Evolutionary conservation across 2,329 filamentous ascomycete species (phyloP).

Genomic region (Stachybotrys chartarum): DNA sequence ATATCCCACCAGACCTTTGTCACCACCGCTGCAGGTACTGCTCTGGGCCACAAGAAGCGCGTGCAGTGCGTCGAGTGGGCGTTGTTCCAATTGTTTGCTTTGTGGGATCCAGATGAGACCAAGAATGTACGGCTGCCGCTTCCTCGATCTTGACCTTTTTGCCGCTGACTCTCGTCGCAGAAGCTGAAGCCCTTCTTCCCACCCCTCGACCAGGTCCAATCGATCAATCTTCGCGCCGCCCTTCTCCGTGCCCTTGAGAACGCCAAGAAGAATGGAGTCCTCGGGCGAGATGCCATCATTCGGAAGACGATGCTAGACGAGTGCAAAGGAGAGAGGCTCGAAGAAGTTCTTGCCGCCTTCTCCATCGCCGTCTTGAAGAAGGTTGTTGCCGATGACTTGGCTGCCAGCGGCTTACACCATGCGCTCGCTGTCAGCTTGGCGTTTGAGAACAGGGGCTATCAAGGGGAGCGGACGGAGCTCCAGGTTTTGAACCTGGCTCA

Average conservation of each 20-base stretch:
- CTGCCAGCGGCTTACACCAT: conserved; percentile 29
- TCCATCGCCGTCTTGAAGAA: conserved; percentile 78
- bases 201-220: conserved; percentile 82
- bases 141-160: background rate
- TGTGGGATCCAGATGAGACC: conserved; percentile 75
- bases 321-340: conserved; percentile 84
- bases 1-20: conserved; percentile 67
- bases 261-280: conserved; percentile 76
- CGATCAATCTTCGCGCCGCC: conserved; percentile 79
- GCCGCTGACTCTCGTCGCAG: conserved; percentile 30
- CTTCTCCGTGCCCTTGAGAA: conserved; percentile 76
- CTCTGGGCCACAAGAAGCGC: conserved; percentile 71
- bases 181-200: conserved; percentile 90
- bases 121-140: conserved; percentile 49
- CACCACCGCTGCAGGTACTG: conserved; percentile 41
- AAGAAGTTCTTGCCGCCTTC: conserved; percentile 77
- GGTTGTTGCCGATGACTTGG: conserved; percentile 38
- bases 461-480: conserved; percentile 46
- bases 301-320: conserved; percentile 96
- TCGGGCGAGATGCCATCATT: conserved; percentile 73
- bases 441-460: conserved; percentile 51
- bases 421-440: conserved; percentile 49
- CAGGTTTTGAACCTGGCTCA: conserved; percentile 67
- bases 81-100: conserved; percentile 75
- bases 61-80: conserved; percentile 84